A percentile compares a stretch with the other conserved stretches of the same genome.
Evolutionary conservation across 345 rosid genomes (phyloP).

Genomic region (Sapria himalayana): DNA sequence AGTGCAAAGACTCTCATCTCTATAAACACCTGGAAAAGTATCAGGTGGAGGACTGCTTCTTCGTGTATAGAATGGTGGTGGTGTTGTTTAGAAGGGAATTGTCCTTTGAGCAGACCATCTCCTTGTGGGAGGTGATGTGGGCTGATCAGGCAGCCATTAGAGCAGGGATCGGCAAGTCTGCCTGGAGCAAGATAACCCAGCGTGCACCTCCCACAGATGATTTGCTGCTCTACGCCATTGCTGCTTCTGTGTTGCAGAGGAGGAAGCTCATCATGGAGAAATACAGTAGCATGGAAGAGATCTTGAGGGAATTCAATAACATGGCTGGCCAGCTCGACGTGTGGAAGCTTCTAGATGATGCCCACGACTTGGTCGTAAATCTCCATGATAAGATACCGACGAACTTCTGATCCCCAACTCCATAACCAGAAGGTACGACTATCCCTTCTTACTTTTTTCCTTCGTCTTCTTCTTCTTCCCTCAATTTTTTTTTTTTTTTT

Average conservation of each 20-base stretch:
- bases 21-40: conserved; percentile 75
- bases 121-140: conserved; percentile 98
- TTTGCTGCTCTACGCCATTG: conserved; percentile 61
- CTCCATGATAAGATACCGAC: conserved; percentile 63
- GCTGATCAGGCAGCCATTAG: conserved; percentile 93
- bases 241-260: conserved; percentile 80
- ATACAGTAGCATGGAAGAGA: conserved; percentile 85
- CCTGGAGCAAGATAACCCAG: conserved; percentile 73
- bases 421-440: no score
- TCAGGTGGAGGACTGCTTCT: conserved; percentile 90
- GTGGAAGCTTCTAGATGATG: conserved; percentile 92
- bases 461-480: no score
- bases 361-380: conserved; percentile 60
- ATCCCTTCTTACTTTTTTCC: no score
- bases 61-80: conserved; percentile 92
- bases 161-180: conserved; percentile 64
- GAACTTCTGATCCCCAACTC: conserved; percentile 18
- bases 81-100: conserved; percentile 81
- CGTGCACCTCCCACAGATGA: conserved; percentile 81
- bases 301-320: conserved; percentile 69
- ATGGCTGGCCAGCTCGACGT: conserved; percentile 89
- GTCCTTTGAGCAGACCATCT: conserved; percentile 59
- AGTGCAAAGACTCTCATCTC: conserved; percentile 66
- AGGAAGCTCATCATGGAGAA: conserved; percentile 80
- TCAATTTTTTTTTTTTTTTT: neutral